Conservation (phyloP, 306 rosid genomes). For the Alnus glutinosa region DNA sequence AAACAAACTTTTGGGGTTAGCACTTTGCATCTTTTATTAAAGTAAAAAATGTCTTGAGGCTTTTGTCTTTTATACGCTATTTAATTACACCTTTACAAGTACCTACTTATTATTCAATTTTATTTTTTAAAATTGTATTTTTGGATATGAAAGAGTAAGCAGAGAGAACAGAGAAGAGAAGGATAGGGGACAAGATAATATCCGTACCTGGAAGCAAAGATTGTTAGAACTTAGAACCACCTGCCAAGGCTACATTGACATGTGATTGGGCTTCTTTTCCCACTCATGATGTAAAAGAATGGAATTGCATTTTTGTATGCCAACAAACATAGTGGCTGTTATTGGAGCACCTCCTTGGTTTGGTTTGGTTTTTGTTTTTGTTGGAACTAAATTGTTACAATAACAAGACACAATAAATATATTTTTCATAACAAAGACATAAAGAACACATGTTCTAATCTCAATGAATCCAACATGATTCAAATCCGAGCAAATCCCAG, state of each 20-base stretch:
- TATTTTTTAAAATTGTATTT: no score
- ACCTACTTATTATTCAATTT: not conserved
- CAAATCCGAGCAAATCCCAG: no score
- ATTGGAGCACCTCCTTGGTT: not conserved
- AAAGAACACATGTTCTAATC: no score
- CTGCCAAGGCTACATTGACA: conserved; percentile 22
- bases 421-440: no score
- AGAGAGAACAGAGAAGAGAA: not conserved
- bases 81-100: not conserved
- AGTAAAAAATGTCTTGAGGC: not conserved
- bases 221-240: not conserved
- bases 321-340: not conserved
- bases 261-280: conserved; percentile 17
- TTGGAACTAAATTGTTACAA: no score
- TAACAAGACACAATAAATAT: no score
- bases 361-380: no score
- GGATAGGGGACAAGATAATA: not conserved
- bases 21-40: not conserved
- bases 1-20: not conserved
- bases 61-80: not conserved
- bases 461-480: no score
- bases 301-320: conserved; percentile 1
- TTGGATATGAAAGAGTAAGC: no score
- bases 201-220: not conserved
- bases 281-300: not conserved